Base-by-base conservation (phyloP, 2,329 filamentous ascomycete genomes). In the Sclerotinia glacialis region DNA sequence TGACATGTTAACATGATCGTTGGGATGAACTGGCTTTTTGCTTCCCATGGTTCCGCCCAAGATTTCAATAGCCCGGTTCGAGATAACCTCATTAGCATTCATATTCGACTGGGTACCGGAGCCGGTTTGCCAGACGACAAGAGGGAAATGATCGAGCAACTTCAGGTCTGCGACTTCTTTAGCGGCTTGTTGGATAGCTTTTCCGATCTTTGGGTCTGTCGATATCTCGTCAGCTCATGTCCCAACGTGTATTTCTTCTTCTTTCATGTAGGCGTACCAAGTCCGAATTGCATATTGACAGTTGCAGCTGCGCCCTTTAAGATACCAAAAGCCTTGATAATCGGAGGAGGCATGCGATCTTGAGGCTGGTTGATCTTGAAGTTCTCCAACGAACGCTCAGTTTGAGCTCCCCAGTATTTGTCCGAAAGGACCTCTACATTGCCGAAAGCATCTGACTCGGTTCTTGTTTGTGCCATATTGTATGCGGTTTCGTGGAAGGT, bases 31-130 rank as follows among this genome's bases (percentile, higher is more conserved):
- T 37, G 95, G 95, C 84, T 96, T 97, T 89, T 98, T 98, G 86
- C 84, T 89, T 74, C 95, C 95, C 91, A 93, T 97, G 72, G 85
- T 85, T 75, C 95, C 95, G 74, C 95, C 95, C 64, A 98, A 86
- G 71, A 98, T 96, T 84, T 98, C 94, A 80, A 98, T 98, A 72
- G 95, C 95, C 72, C 95, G 92, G 86, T 98, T 99, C 72, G 94
- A 97, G 80, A 99, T 98, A 80, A 99, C 95, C 80, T 99, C 95
- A 83, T 99, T 99, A 78, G 94, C 93, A 83, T 99, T 99, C 95
- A 98, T 98, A 87, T 77, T 98, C 79, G 93, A 97, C 84, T 98
- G 95, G 40, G 95, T 98, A 78, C 95, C 95, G 61, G 95, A 98
- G 71, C 95, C 95, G 65, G 95, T 99, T 84, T 99, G 95, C 95